A percentile compares a stretch with the other conserved stretches of the same genome.
phyloP scores from a whole-genome alignment of 192 early-diverging fungal species.

The Coemansia sp. region DNA sequence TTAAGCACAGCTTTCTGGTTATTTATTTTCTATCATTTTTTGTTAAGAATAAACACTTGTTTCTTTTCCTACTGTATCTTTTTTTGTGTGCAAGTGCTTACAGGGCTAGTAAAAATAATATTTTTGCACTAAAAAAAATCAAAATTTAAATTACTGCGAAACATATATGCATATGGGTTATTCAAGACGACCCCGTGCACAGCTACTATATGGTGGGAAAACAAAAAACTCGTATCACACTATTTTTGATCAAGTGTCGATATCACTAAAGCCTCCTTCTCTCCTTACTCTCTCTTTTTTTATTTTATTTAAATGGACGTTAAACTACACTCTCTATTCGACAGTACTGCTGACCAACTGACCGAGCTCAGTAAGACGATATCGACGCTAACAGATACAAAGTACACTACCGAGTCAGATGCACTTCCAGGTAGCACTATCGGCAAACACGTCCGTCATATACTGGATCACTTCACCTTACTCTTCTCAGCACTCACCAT shows the following conservation, averaged over 20 bases:
- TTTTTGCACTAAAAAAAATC: too few relatives aligned
- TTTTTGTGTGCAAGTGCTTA: too few relatives aligned
- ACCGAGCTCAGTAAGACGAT: slow-evolving; percentile 17
- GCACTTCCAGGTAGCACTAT: slow-evolving; percentile 57
- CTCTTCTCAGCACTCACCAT: slow-evolving; percentile 19
- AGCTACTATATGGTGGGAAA: not conserved
- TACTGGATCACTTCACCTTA: slow-evolving; percentile 54
- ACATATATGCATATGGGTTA: not conserved
- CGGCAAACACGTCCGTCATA: slow-evolving; percentile 59
- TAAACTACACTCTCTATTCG: slow-evolving; percentile 21
- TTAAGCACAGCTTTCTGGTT: too few relatives aligned
- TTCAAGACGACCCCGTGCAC: not conserved
- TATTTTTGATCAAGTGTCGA: not conserved
- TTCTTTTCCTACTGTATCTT: too few relatives aligned
- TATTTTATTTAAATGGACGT: not conserved
- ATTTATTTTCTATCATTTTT: too few relatives aligned
- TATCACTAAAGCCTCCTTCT: not conserved
- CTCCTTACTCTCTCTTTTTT: not conserved
- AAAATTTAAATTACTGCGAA: not conserved
- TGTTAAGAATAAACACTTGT: too few relatives aligned
- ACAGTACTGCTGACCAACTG: slow-evolving; percentile 21
- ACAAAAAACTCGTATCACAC: not conserved
- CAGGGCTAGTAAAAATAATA: too few relatives aligned
- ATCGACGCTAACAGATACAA: slow-evolving; percentile 13
- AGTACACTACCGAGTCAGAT: slow-evolving; percentile 32